Base-by-base conservation (phyloP, 1,139 yeast genomes). In the Candida dubliniensis region DNA sequence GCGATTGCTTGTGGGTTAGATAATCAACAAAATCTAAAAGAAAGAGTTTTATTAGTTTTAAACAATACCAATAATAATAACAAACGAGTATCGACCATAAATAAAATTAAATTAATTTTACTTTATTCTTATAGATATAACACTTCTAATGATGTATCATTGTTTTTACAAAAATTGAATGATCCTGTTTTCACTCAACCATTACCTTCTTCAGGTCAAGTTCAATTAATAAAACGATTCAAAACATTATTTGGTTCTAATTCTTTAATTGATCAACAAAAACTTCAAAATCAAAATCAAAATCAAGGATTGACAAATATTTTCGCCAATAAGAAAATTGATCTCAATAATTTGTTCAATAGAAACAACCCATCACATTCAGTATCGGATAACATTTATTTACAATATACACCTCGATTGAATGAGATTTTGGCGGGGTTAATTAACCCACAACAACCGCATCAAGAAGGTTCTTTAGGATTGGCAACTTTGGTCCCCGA, bases 321-420 rank as follows among this genome's bases (percentile, higher is more conserved):
- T 10, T 64, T 64, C 50, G 58, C 58, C 51, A 66, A 64, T 33
- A 59, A 52, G 47, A 60, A 55, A 32, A 62, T 62, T 33, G 61
- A 58, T 34, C 57, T 64, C 31, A 56, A 59, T 38, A 61, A 52
- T 36, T 54, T 65, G 31, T 63, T 65, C 42, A 60, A 61, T 42
- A 58, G 61, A 37, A 47, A 53, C 31, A 47, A 56, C 27, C 47
- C 56, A 34, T 11, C 39, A 8, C 54, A 56, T 31, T 54, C 62
- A 11, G 60, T 63, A 33, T 68, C 67, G 23, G 80, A 78, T 48
- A 79, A 79, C 49, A 69, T 78, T 25, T 79, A 70, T 60, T 76
- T 79, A 77, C 84, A 78, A 58, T 96, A 91, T 60, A 74, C 81
- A 36, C 96, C 99, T 5, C 73, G 87, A 47, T 63, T 93, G 38